A percentile compares a stretch with the other conserved stretches of the same genome.
Evolutionary conservation across 176 grass and related monocot species (phyloP).

Genomic region (Oryza meyeriana): DNA sequence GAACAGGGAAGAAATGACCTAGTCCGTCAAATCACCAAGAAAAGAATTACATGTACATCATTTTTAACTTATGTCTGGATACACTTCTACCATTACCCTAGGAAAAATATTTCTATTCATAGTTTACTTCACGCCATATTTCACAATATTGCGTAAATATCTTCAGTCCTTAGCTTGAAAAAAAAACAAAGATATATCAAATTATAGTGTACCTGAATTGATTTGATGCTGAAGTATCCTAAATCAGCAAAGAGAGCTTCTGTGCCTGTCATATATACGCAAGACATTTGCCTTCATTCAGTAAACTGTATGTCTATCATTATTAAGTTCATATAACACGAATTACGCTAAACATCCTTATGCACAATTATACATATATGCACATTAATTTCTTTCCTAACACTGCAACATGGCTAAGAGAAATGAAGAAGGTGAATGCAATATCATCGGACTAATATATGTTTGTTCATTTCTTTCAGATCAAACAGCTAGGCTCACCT

Average conservation of each 20-base stretch:
- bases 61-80: background rate
- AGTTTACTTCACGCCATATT: no score
- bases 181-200: background rate
- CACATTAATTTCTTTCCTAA: conserved; percentile 18
- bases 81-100: background rate
- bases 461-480: background rate
- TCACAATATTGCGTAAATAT: background rate
- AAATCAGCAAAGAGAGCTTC: conserved; percentile 80
- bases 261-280: conserved; percentile 41
- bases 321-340: no score
- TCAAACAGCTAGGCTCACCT: conserved; percentile 22
- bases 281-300: background rate
- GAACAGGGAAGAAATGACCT: background rate
- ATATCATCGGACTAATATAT: background rate
- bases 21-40: background rate
- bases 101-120: background rate
- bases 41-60: background rate
- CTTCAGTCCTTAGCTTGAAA: background rate
- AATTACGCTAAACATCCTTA: background rate
- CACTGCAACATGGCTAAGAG: background rate
- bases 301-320: background rate
- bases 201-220: conserved; percentile 49
- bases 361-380: background rate
- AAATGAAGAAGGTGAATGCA: background rate
- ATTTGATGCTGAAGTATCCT: conserved; percentile 70